A percentile compares a stretch with the other conserved stretches of the same genome.
These are phyloP conservation scores for Xylariales sp. DNA, from an alignment of 2,329 filamentous ascomycete genomes.

Conservation along the genomic window DNA sequence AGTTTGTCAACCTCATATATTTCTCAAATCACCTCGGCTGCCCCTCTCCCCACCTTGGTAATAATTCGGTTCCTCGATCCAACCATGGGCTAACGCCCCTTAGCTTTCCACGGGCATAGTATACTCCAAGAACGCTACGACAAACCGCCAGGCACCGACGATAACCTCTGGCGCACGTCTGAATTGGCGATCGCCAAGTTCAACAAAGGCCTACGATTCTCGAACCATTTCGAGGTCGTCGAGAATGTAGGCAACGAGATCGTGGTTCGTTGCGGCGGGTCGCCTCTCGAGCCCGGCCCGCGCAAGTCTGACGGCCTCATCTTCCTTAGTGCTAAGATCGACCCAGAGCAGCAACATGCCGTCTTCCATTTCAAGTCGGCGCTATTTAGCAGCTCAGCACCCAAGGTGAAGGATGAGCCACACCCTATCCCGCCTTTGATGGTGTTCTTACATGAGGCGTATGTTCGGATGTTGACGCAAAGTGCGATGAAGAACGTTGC, in stretches of 20 bases:
- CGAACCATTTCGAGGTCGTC: constrained; percentile 52
- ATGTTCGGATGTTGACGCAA: constrained; percentile 47
- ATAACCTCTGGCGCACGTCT: constrained; percentile 47
- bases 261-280: constrained; percentile 48
- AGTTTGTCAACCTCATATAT: constrained; percentile 43
- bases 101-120: constrained; percentile 60
- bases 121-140: constrained; percentile 50
- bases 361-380: constrained; percentile 49
- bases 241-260: constrained; percentile 47
- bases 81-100: constrained; percentile 19
- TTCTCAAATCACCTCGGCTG: not conserved
- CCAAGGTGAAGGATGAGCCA: constrained; percentile 36
- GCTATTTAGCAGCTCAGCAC: constrained; percentile 47
- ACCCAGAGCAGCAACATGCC: constrained; percentile 46
- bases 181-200: constrained; percentile 47
- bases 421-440: constrained; percentile 46
- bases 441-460: constrained; percentile 47
- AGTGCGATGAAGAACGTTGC: constrained; percentile 46
- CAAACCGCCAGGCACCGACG: constrained; percentile 47
- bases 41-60: not conserved
- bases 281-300: constrained; percentile 46
- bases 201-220: constrained; percentile 47
- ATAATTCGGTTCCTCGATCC: not conserved
- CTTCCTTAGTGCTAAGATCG: constrained; percentile 48
- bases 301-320: constrained; percentile 49